A percentile compares a stretch with the other conserved stretches of the same genome.
phyloP scores from a whole-genome alignment of 2,329 filamentous ascomycete species.

The Beauveria rudraprayagi region DNA sequence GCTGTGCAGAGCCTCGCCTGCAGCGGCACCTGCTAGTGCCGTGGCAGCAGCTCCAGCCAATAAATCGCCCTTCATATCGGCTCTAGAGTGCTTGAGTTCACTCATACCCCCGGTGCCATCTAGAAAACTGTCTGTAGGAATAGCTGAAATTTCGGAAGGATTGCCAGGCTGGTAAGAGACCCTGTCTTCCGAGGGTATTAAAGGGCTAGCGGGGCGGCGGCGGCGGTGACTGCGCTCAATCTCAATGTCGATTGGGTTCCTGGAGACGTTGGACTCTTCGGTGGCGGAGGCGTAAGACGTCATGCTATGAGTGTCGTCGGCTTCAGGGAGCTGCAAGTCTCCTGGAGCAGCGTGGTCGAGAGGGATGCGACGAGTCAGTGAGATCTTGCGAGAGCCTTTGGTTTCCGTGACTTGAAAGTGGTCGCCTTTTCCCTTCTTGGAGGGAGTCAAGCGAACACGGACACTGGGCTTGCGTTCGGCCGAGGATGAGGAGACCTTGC shows the following conservation, averaged over 20 bases:
- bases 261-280: constrained; percentile 69
- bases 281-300: constrained; percentile 70
- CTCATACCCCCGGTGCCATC: constrained; percentile 46
- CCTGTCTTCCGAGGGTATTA: constrained; percentile 49
- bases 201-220: constrained; percentile 60
- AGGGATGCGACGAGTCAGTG: constrained; percentile 46
- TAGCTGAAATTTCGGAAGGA: constrained; percentile 79
- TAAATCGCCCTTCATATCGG: constrained; percentile 29
- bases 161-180: constrained; percentile 51
- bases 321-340: constrained; percentile 37
- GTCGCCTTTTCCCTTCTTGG: constrained; percentile 59
- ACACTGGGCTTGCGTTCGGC: constrained; percentile 73
- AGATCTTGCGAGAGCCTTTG: constrained; percentile 63
- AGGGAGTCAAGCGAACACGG: constrained; percentile 69
- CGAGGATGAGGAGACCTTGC: constrained; percentile 46
- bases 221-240: constrained; percentile 56
- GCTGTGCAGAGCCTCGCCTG: constrained; percentile 24
- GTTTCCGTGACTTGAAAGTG: constrained; percentile 83
- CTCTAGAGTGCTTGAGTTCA: constrained; percentile 33
- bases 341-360: constrained; percentile 32
- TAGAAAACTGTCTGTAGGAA: constrained; percentile 53
- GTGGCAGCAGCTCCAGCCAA: constrained; percentile 31
- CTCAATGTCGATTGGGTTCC: constrained; percentile 81
- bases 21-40: constrained; percentile 13
- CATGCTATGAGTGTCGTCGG: constrained; percentile 58